Base-by-base conservation (phyloP, 2,329 filamentous ascomycete genomes). In the Colletotrichum melonis region DNA sequence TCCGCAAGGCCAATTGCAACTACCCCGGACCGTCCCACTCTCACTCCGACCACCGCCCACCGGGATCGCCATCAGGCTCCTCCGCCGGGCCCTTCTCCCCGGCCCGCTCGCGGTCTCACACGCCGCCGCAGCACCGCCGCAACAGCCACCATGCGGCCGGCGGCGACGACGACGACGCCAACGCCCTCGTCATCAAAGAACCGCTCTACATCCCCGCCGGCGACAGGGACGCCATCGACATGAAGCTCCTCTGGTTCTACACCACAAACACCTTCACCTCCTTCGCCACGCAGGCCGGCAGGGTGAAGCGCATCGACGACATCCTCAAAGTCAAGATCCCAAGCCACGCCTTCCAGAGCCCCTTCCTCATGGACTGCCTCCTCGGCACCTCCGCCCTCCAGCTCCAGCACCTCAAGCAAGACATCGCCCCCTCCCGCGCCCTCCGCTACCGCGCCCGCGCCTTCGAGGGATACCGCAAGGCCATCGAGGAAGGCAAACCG, bases 191-290 rank as follows among this genome's bases (percentile, higher is more conserved):
- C 46, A 67, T 78, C 46, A 60, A 74, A 24, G 77, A 80, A 57
- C 78, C 80, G 11, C 73, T 81, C 59, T 79, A 77, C 75, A 58
- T 72, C 56, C 64, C 74, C 11, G 80, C 85, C 1, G 70, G 72
- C 1, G 78, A 78, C 14, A 63, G 63, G 64, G 80, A 84, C 54
- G 80, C 82, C 38, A 75, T 81, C 30, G 88, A 90, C 73, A 87
- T 90, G 86, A 86, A 84, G 74, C 83, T 90, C 54, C 77, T 90
- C 7, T 90, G 88, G 88, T 88, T 88, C 76, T 90, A 88, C 76
- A 87, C 86, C 14, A 82, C 81, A 9, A 78, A 84, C 38, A 87
- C 86, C 9, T 87, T 81, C 75, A 73, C 79, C 3, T 86, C 86
- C 16, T 88, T 90, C 77, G 82, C 85, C 16, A 79, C 86, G 32